Evolutionary conservation across 2,329 filamentous ascomycete species (phyloP).

Genomic region (Alternaria ventricosa): DNA sequence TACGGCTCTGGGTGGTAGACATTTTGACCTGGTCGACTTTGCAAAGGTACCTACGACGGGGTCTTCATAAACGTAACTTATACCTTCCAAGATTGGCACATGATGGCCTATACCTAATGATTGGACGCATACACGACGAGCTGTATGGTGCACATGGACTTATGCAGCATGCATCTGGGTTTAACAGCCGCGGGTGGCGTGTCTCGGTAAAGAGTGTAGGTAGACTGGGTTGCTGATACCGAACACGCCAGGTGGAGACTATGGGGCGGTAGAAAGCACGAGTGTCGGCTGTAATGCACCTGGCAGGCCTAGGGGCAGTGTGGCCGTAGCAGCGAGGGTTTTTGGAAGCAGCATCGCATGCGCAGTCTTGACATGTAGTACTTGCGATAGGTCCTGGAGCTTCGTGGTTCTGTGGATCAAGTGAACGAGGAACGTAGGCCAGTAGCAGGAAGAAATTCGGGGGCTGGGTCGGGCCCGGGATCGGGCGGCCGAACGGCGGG

Average conservation of each 20-base stretch:
- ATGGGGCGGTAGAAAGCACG: background rate
- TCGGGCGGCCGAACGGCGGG: background rate
- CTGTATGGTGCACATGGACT: background rate
- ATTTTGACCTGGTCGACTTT: background rate
- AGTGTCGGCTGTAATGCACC: background rate
- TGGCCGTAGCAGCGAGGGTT: background rate
- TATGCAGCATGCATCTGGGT: background rate
- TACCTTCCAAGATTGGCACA: background rate
- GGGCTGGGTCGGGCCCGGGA: background rate
- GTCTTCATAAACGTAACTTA: background rate
- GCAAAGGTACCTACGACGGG: background rate
- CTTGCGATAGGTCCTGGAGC: background rate
- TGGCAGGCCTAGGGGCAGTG: background rate
- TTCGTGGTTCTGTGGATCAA: too few relatives aligned
- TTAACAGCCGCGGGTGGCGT: background rate
- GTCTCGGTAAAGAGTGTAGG: background rate
- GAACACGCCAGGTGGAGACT: background rate
- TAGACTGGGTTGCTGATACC: background rate
- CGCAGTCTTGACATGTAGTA: background rate
- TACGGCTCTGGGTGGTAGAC: conserved; percentile 1
- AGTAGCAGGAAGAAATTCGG: background rate
- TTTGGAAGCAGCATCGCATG: background rate
- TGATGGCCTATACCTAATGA: background rate
- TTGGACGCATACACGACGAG: background rate
- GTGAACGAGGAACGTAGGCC: background rate